Evolutionary conservation across 2,329 filamentous ascomycete genomes (phyloP), one percentile per base, ranked within the genome.

Genomic region (Phialemoniopsis sp.): DNA sequence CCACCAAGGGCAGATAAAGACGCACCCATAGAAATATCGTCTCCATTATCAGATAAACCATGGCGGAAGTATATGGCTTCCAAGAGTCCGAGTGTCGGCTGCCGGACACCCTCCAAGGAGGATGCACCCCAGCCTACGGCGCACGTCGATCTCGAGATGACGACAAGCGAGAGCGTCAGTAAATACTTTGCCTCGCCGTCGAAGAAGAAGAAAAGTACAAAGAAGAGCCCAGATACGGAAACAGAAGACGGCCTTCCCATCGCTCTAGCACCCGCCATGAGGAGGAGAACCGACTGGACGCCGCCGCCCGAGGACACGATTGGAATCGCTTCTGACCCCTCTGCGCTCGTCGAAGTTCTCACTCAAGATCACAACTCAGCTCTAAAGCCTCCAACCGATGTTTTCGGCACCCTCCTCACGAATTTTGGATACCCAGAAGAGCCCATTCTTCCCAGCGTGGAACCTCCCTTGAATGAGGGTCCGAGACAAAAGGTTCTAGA

Each of bases 281-380:
- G 63, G 34, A 69, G 85, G 43, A 71, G 79, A 43, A 53, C 63
- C 13, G 72, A 82, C 42, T 89, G 85, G 86, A 89, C 86, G 1
- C 85, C 84, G 3, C 73, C 79, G 4, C 41, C 50, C 45, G 30
- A 46, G n/a, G 48, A 45, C 14, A 45, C 43, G 4, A 33, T 34
- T 1, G 3, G 18, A 1, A 12, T 57, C 3, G 54, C 54, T 13
- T 56, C 58, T 0, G 58, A 57, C 7, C 57, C 59, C 1, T 62
- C 65, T 0, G 49, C 58, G 28, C 37, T 50, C 6, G 45, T 48
- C 13, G 64, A 63, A 34, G 36, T 61, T 26, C 10, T 26, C 6
- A 26, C 21, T 6, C 21, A 26, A 26, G 21, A 26, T 26, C 21
- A 26, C 6, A 26, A 26, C 10, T 10, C 21, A 26, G 6, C 6